phyloP scores from a whole-genome alignment of 2,329 filamentous ascomycete species.

The Epichloe scottii region DNA sequence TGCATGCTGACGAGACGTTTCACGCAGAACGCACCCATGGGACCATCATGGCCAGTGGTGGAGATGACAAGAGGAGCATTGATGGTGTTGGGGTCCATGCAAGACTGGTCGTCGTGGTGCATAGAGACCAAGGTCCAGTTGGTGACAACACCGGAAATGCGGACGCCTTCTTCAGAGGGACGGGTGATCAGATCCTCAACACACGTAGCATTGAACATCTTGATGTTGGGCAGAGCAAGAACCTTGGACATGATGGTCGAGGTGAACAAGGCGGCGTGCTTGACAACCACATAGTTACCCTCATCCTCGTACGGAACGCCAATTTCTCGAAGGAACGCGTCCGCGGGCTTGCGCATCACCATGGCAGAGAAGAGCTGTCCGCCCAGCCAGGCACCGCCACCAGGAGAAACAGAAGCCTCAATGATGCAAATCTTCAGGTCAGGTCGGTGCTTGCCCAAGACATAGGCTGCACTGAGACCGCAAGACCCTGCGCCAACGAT shows the following conservation, averaged over 20 bases:
- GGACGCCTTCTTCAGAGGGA: conserved; percentile 41
- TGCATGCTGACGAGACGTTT: conserved; percentile 88
- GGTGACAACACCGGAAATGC: conserved; percentile 80
- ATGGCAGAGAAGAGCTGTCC: conserved; percentile 92
- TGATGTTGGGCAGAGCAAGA: conserved; percentile 75
- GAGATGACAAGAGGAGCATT: conserved; percentile 81
- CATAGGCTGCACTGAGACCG: conserved; percentile 74
- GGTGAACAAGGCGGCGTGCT: conserved; percentile 88
- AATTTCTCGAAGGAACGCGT: conserved; percentile 69
- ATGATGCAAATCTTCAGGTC: conserved; percentile 88
- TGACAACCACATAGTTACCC: conserved; percentile 79
- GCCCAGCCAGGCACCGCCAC: conserved; percentile 84
- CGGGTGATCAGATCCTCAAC: conserved; percentile 91
- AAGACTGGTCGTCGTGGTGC: conserved; percentile 80
- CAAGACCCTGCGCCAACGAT: conserved; percentile 86
- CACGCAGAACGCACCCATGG: conserved; percentile 81
- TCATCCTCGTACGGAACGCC: conserved; percentile 83
- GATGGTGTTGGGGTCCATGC: conserved; percentile 97
- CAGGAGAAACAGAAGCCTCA: conserved; percentile 76
- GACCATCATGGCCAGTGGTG: conserved; percentile 82
- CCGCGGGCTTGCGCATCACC: conserved; percentile 88
- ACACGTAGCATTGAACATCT: conserved; percentile 89
- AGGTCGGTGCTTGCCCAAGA: conserved; percentile 69
- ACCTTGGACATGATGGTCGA: conserved; percentile 77
- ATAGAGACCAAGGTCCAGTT: conserved; percentile 91